A percentile compares a stretch with the other conserved stretches of the same genome.
phyloP scores from a whole-genome alignment of 2,329 filamentous ascomycete genomes.

The Ophiostoma perfectum region DNA sequence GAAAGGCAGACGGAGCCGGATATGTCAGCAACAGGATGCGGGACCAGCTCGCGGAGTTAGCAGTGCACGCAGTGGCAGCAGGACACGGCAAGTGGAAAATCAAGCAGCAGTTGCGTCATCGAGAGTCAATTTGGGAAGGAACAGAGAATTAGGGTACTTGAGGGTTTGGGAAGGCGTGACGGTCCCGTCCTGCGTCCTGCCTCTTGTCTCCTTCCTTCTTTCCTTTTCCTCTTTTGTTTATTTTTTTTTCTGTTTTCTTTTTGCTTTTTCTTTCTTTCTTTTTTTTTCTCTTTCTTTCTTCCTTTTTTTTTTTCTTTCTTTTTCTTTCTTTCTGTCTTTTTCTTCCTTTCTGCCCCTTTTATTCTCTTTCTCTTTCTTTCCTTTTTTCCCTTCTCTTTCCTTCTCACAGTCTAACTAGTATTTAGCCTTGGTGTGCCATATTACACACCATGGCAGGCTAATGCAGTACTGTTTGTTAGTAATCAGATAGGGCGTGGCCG shows the following conservation, averaged over 20 bases:
- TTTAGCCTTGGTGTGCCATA: no score
- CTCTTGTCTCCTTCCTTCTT: background rate
- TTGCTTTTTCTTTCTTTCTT: background rate
- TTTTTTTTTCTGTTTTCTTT: background rate
- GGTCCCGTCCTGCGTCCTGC: background rate
- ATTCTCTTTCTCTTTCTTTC: no score
- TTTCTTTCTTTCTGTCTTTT: no score
- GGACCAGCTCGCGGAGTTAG: constrained; percentile 1
- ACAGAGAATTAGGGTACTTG: background rate
- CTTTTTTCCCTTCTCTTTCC: no score
- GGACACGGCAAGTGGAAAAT: constrained; percentile 6
- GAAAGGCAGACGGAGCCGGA: background rate
- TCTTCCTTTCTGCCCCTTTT: no score
- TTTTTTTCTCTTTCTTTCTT: background rate
- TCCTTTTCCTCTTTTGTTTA: background rate
- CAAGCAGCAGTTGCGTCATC: constrained; percentile 2
- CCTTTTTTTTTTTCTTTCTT: no score
- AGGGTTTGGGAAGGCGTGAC: background rate
- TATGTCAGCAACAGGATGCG: constrained; percentile 5
- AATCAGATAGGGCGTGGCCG: no score
- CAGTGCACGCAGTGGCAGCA: background rate
- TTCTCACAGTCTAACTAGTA: no score
- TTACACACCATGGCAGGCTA: no score
- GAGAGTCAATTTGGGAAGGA: background rate
- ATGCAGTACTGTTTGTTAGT: no score